Conservation (phyloP, 2,329 filamentous ascomycete genomes). For the Exophiala dermatitidis region DNA sequence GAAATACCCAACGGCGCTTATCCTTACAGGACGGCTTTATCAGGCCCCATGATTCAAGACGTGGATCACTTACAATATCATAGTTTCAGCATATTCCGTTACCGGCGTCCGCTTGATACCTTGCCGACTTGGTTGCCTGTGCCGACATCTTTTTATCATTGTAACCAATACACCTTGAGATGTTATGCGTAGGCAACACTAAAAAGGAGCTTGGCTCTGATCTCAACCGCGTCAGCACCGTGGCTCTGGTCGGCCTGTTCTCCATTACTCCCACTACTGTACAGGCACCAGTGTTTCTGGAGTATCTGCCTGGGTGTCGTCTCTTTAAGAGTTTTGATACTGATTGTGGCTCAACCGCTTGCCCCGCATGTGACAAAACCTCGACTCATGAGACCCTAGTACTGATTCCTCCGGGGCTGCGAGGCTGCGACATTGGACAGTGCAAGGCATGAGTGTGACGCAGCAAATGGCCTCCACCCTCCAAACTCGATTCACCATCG, state of each 20-base stretch:
- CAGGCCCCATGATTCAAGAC: too few relatives aligned
- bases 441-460: constrained; percentile 2
- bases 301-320: constrained; percentile 4
- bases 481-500: constrained; percentile 56
- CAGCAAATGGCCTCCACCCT: not conserved
- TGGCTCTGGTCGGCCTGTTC: not conserved
- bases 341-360: not conserved
- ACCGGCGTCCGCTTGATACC: too few relatives aligned
- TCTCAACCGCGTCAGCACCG: not conserved
- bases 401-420: constrained; percentile 5
- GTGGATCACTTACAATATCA: too few relatives aligned
- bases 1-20: too few relatives aligned
- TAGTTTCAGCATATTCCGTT: too few relatives aligned
- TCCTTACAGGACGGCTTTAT: too few relatives aligned
- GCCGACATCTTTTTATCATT: not conserved
- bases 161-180: not conserved
- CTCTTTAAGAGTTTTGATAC: not conserved
- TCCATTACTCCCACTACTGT: not conserved
- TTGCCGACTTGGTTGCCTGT: not conserved
- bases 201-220: not conserved
- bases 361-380: constrained; percentile 19
- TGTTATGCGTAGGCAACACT: too few relatives aligned
- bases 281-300: not conserved
- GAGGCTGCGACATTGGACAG: constrained; percentile 22
- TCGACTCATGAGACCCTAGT: constrained; percentile 10